Evolutionary conservation across 31 red algal species (phyloP).

Genomic region (Asparagopsis taxiformis): DNA sequence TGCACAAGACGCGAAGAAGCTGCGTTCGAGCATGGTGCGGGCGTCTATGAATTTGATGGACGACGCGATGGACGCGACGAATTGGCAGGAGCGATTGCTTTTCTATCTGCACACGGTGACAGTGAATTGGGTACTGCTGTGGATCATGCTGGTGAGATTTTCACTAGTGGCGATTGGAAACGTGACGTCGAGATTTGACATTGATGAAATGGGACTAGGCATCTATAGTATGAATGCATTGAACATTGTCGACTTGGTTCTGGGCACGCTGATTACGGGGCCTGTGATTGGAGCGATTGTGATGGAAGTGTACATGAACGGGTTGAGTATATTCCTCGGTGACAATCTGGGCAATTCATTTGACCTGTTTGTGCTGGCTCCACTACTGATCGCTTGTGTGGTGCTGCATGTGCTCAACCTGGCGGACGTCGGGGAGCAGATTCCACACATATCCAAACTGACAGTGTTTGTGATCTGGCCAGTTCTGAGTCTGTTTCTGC

Average conservation of each 20-base stretch:
- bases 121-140: conserved; percentile 67
- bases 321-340: conserved; percentile 25
- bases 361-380: conserved; percentile 73
- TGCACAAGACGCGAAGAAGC: conserved; percentile 33
- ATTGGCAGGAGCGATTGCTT: conserved; percentile 57
- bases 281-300: conserved; percentile 61
- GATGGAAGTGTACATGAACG: conserved; percentile 58
- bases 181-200: conserved; percentile 21
- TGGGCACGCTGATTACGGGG: conserved; percentile 30
- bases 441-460: conserved; percentile 43
- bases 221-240: conserved; percentile 32
- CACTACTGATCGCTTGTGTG: conserved; percentile 38
- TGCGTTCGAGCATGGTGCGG: conserved; percentile 53
- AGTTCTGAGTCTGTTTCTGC: conserved; percentile 45
- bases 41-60: conserved; percentile 74
- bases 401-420: conserved; percentile 54
- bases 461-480: conserved; percentile 68
- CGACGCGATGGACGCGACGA: conserved; percentile 45
- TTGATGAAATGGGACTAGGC: conserved; percentile 46
- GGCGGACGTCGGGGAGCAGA: conserved; percentile 19
- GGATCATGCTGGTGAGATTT: conserved; percentile 65
- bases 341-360: conserved; percentile 64
- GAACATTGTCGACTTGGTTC: conserved; percentile 41
- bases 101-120: conserved; percentile 81
- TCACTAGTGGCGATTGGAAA: conserved; percentile 37